These are phyloP conservation scores for Houttuynia cordata DNA, from an alignment of 164 flowering plant species.

Conservation along the genomic window DNA sequence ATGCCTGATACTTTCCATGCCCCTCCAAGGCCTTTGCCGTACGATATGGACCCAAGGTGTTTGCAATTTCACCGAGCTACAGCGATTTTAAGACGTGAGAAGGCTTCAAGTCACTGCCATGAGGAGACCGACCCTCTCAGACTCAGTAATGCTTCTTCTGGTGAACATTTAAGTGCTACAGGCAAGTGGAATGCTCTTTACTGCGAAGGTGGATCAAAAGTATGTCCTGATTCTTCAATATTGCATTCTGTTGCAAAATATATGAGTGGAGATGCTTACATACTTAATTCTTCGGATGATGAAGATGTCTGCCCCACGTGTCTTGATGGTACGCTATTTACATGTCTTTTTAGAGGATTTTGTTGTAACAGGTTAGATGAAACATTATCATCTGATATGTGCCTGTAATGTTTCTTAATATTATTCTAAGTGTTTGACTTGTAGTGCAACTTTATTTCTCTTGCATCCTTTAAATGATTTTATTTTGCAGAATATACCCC, in stretches of 20 bases:
- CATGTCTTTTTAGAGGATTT: not conserved
- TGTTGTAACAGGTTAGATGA: too few relatives aligned
- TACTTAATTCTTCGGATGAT: constrained; percentile 37
- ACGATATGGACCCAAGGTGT: constrained; percentile 43
- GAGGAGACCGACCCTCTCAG: constrained; percentile 47
- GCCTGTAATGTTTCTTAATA: not conserved
- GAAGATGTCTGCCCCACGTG: constrained; percentile 70
- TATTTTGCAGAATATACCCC: constrained; percentile 53
- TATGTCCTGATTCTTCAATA: constrained; percentile 27
- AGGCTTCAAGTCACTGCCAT: constrained; percentile 39
- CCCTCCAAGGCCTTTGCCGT: constrained; percentile 23
- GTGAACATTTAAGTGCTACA: constrained; percentile 22
- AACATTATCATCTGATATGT: too few relatives aligned
- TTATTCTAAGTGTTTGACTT: not conserved
- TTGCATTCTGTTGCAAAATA: constrained; percentile 24
- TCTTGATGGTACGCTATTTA: constrained; percentile 44
- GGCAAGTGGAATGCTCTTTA: constrained; percentile 33
- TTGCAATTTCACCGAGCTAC: constrained; percentile 42
- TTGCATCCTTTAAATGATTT: not conserved
- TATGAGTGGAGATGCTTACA: constrained; percentile 20
- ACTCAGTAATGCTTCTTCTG: constrained; percentile 18
- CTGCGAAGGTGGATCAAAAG: constrained; percentile 30
- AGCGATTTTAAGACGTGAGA: constrained; percentile 52
- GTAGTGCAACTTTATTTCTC: not conserved
- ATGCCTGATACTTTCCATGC: constrained; percentile 15